Percentiles rank a stretch among this genome's conserved stretches.
Evolutionary conservation across 345 rosid genomes (phyloP).

Genomic region (Eucalyptus cladocalyx): DNA sequence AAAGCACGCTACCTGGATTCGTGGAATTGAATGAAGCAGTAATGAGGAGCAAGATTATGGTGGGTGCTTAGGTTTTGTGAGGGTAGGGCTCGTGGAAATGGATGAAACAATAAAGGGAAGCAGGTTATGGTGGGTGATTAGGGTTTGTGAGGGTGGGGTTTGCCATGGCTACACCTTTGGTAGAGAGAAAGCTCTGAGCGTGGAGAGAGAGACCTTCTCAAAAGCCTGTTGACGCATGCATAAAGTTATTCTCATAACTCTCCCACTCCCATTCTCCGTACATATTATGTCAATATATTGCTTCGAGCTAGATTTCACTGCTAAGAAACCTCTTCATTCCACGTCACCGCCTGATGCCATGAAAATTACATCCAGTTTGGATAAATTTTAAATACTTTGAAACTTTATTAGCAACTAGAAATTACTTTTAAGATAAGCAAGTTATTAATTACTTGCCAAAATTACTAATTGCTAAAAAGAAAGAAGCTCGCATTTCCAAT

Average conservation of each 20-base stretch:
- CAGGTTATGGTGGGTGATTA: too few species aligned
- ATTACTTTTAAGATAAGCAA: background rate
- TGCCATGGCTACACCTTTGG: too few species aligned
- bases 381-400: background rate
- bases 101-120: too few species aligned
- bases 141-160: too few species aligned
- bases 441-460: background rate
- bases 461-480: background rate
- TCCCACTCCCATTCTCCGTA: background rate
- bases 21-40: too few species aligned
- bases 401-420: background rate
- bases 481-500: background rate
- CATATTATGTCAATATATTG: background rate
- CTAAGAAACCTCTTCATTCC: background rate
- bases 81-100: too few species aligned
- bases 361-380: background rate
- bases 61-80: too few species aligned
- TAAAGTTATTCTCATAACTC: background rate
- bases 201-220: too few species aligned
- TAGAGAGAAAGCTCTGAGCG: too few species aligned
- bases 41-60: too few species aligned
- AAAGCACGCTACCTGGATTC: too few species aligned
- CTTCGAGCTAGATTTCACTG: background rate
- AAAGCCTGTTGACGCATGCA: background rate
- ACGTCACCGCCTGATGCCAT: background rate